These are phyloP conservation scores for Leccinellum rugosiceps DNA, from an alignment of 768 basidiomycete species.

Conservation along the genomic window DNA sequence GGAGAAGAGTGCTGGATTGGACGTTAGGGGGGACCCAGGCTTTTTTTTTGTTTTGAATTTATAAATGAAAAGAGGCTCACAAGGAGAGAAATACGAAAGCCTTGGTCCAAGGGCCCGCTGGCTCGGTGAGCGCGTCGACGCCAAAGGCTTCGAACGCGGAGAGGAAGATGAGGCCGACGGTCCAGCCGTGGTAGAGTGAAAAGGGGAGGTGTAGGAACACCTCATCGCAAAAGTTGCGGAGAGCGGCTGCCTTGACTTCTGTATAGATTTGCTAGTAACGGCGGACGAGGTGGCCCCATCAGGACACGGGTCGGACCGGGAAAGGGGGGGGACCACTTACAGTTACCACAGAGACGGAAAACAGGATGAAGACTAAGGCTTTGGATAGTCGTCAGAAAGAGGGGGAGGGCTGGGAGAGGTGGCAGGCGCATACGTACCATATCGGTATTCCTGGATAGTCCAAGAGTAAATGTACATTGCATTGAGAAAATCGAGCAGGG, in stretches of 20 bases:
- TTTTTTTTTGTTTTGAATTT: no score
- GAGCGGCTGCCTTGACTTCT: constrained; percentile 54
- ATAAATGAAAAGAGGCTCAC: constrained; percentile 29
- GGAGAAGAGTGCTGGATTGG: constrained; percentile 49
- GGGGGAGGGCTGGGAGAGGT: not conserved
- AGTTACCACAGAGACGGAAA: constrained; percentile 51
- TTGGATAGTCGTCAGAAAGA: constrained; percentile 18
- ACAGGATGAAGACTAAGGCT: constrained; percentile 40
- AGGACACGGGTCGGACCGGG: not conserved
- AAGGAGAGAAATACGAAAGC: constrained; percentile 59
- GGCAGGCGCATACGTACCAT: constrained; percentile 27
- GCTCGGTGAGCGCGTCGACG: constrained; percentile 47
- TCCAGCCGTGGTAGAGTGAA: constrained; percentile 66
- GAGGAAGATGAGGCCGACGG: constrained; percentile 49
- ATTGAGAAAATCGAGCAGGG: constrained; percentile 61
- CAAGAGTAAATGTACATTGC: constrained; percentile 62
- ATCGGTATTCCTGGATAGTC: constrained; percentile 49
- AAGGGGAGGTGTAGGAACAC: constrained; percentile 72
- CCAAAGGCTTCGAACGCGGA: constrained; percentile 64
- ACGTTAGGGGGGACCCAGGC: not conserved
- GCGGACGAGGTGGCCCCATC: not conserved
- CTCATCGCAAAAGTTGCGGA: constrained; percentile 52
- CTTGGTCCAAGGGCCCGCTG: constrained; percentile 58
- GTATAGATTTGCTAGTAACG: constrained; percentile 57
- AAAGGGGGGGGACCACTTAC: constrained; percentile 18